phyloP scores from a whole-genome alignment of 2,329 filamentous ascomycete species.

The Lasiodiplodia citricola region DNA sequence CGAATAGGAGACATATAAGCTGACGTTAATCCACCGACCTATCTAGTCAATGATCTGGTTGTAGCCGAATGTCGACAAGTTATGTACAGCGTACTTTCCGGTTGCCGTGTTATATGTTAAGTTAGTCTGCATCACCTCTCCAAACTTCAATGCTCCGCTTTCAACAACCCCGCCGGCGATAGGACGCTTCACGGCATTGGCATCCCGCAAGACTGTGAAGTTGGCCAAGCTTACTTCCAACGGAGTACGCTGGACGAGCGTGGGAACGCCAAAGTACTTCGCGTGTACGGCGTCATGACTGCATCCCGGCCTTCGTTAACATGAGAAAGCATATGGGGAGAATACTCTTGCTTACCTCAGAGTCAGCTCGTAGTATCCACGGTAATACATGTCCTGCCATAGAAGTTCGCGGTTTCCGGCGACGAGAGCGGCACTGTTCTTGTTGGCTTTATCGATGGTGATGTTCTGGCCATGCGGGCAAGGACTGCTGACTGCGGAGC shows the following conservation, averaged over 20 bases:
- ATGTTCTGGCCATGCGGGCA: conserved; percentile 66
- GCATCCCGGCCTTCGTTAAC: not conserved
- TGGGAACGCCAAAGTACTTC: conserved; percentile 68
- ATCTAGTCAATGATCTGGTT: conserved; percentile 5
- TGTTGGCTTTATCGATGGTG: conserved; percentile 58
- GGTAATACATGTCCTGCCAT: conserved; percentile 76
- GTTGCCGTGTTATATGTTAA: conserved; percentile 40
- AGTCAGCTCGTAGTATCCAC: conserved; percentile 72
- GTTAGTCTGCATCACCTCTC: conserved; percentile 43
- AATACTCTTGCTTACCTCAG: not conserved
- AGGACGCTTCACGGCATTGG: conserved; percentile 61
- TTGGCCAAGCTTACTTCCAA: conserved; percentile 72
- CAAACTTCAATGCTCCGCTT: conserved; percentile 62
- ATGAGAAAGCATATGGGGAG: conserved; percentile 33
- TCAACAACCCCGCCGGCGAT: conserved; percentile 58
- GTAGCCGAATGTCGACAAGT: conserved; percentile 23
- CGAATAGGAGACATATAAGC: not conserved
- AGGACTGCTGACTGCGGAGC: conserved; percentile 68
- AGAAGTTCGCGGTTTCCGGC: conserved; percentile 67
- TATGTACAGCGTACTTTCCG: conserved; percentile 35
- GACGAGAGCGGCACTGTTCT: conserved; percentile 39
- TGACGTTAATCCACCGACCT: not conserved
- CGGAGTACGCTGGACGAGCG: conserved; percentile 62
- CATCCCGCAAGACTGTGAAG: conserved; percentile 69
- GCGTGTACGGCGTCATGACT: conserved; percentile 60